A percentile compares a stretch with the other conserved stretches of the same genome.
Evolutionary conservation across 345 rosid genomes (phyloP).

Genomic region (Bretschneidera sinensis): DNA sequence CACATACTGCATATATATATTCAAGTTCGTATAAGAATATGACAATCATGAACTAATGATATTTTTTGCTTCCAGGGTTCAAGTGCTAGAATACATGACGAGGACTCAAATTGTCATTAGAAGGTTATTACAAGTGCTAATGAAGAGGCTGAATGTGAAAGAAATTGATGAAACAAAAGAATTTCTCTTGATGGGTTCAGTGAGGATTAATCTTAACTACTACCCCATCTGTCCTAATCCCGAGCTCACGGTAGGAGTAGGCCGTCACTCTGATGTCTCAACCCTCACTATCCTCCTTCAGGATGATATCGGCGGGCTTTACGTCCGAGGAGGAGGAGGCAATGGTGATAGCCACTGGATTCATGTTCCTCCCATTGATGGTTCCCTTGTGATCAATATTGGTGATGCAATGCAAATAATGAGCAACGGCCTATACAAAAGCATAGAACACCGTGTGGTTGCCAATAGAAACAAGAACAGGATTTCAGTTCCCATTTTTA

Average conservation of each 20-base stretch:
- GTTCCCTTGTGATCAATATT: conserved; percentile 33
- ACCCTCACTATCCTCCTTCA: conserved; percentile 38
- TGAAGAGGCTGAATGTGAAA: conserved; percentile 33
- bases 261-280: conserved; percentile 40
- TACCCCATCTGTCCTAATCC: conserved; percentile 43
- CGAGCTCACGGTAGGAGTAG: conserved; percentile 40
- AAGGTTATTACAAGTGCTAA: conserved; percentile 32
- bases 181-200: conserved; percentile 34
- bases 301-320: conserved; percentile 40
- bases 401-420: conserved; percentile 37
- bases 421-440: conserved; percentile 33
- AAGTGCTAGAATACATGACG: conserved; percentile 40
- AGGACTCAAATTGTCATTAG: conserved; percentile 33
- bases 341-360: conserved; percentile 26
- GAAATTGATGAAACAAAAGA: conserved; percentile 33
- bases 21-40: no score
- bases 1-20: not conserved
- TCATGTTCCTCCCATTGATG: conserved; percentile 28
- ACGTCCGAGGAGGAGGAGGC: conserved; percentile 31
- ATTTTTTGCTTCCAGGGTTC: conserved; percentile 24
- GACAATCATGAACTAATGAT: no score
- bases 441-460: conserved; percentile 34
- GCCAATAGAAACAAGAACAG: conserved; percentile 28
- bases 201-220: conserved; percentile 36
- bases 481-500: conserved; percentile 33